Conservation (phyloP, 1,284 basidiomycete species). For the Coniophora puteana region DNA sequence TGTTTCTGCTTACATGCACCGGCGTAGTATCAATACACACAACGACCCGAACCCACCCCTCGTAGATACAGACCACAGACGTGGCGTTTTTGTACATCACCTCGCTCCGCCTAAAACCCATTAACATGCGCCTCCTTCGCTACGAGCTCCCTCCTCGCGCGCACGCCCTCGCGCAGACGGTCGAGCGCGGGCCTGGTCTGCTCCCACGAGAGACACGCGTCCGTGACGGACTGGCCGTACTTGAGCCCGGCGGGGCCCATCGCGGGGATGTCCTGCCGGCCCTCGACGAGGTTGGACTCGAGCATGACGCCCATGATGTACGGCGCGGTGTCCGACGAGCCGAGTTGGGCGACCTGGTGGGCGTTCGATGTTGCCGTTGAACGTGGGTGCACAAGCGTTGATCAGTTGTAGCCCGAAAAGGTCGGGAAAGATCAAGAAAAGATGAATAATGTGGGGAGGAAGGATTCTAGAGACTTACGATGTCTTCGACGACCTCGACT, state of each 20-base stretch:
- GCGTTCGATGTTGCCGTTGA: constrained; percentile 1
- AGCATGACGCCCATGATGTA: constrained; percentile 97
- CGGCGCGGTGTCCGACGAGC: constrained; percentile 63
- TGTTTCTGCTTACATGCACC: background rate
- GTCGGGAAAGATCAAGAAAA: background rate
- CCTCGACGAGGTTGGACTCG: constrained; percentile 91
- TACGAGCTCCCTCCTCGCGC: constrained; percentile 59
- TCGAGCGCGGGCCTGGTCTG: constrained; percentile 80
- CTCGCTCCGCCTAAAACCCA: too few species aligned
- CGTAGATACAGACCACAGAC: too few species aligned
- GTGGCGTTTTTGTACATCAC: constrained; percentile 9
- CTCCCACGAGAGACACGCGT: constrained; percentile 90
- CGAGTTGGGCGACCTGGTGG: constrained; percentile 71
- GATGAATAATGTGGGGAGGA: constrained; percentile 1
- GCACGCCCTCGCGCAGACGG: constrained; percentile 77
- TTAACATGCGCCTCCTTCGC: constrained; percentile 33
- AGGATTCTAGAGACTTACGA: constrained; percentile 46
- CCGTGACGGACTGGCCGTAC: constrained; percentile 89
- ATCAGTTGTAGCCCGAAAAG: too few species aligned
- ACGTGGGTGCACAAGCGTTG: too few species aligned
- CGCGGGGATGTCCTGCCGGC: constrained; percentile 82
- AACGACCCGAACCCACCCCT: too few species aligned
- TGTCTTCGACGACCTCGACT: constrained; percentile 79
- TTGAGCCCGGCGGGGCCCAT: constrained; percentile 75
- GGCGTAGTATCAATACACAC: background rate